Evolutionary conservation across 108 stramenopile species (phyloP).

Genomic region (Nitzschia sp.): DNA sequence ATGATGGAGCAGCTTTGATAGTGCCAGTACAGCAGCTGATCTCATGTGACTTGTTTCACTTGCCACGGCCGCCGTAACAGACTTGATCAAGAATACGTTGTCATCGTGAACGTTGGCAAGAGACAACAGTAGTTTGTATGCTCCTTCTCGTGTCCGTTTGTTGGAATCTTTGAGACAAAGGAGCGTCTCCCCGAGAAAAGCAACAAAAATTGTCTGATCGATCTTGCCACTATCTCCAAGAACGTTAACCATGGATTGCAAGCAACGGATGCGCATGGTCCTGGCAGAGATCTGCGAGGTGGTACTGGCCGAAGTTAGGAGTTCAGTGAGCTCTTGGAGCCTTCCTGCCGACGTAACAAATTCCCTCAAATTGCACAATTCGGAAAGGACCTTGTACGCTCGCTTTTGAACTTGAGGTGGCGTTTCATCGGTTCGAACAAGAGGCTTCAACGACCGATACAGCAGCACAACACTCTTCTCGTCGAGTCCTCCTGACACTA

Average conservation of each 20-base stretch:
- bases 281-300: slow-evolving; percentile 78
- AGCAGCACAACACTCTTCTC: slow-evolving; percentile 59
- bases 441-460: slow-evolving; percentile 69
- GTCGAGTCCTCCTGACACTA: slow-evolving; percentile 64
- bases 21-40: slow-evolving; percentile 83
- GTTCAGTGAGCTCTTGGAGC: slow-evolving; percentile 58
- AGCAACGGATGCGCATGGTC: slow-evolving; percentile 74
- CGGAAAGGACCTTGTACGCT: slow-evolving; percentile 70
- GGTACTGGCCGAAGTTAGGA: slow-evolving; percentile 63
- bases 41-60: slow-evolving; percentile 89
- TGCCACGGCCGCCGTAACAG: slow-evolving; percentile 77
- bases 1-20: slow-evolving; percentile 75
- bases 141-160: slow-evolving; percentile 86
- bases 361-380: slow-evolving; percentile 60
- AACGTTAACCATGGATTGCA: slow-evolving; percentile 60
- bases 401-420: slow-evolving; percentile 66
- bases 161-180: slow-evolving; percentile 94
- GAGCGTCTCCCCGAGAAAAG: slow-evolving; percentile 74
- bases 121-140: slow-evolving; percentile 73
- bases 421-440: slow-evolving; percentile 72
- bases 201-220: slow-evolving; percentile 30
- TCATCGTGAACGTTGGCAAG: slow-evolving; percentile 55
- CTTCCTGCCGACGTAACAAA: slow-evolving; percentile 49
- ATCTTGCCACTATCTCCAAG: slow-evolving; percentile 14
- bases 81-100: slow-evolving; percentile 58